Base-by-base conservation (phyloP, 306 rosid genomes). In the Myrica gale region DNA sequence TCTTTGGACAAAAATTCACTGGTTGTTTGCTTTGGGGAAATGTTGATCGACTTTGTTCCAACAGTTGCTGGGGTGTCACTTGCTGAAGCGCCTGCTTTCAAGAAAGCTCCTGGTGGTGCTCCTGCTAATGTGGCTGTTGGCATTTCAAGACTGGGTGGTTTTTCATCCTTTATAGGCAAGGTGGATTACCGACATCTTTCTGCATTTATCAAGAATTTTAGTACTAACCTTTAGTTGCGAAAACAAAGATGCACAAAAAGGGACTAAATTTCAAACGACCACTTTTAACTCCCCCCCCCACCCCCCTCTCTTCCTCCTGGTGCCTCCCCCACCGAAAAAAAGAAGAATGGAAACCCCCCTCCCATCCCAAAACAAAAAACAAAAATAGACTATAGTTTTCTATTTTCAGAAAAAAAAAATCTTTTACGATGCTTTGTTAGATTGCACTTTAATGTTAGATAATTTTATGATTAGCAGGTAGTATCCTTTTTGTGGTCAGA, bases 91-190 rank as follows among this genome's bases (percentile, higher is more conserved):
- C 88, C 98, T 3, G 96, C 98, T 80, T 93, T 93, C 84, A 68
- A 90, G 80, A 93, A 93, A 78, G 92, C 96, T 56, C 97, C 96
- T 3, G 98, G 98, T 63, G 98, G 98, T 76, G 97, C 98, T 74
- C 98, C 98, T 72, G 97, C 98, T 65, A 93, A 93, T 82, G 98
- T 93, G 73, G 96, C 97, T 72, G 97, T 91, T 57, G 98, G 98
- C 39, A 80, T 90, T 71, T 69, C 96, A 15, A 88, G 86, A 87
- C 82, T 93, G 1, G 98, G 98, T 45, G 92, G 96, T 81, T 88
- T 94, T 43, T 77, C 96, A 15, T 94, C 94, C 75, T 91, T 91
- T 71, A 81, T 91, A 45, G 97, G 98, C 85, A 93, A 93, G 97
- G 98, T 93, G 68, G 55, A 57, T 44, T 70, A 55, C 79, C 76